Evolutionary conservation across 2,329 filamentous ascomycete species (phyloP).

Genomic region (Hypoxylon sp.): DNA sequence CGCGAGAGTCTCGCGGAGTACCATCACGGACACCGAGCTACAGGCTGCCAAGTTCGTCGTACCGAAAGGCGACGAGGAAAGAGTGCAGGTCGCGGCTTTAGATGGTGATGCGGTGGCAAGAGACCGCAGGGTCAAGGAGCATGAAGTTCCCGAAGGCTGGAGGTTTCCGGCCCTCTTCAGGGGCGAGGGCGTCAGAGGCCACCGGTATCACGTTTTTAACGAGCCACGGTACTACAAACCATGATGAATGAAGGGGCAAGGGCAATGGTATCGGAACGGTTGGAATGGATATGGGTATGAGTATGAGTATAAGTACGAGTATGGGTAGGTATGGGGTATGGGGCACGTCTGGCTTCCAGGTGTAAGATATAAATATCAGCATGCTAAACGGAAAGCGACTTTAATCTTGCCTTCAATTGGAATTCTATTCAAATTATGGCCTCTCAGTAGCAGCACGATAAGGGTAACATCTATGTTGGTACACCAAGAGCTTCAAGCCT

Average conservation of each 20-base stretch:
- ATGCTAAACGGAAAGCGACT: constrained; percentile 7
- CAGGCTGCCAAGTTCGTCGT: constrained; percentile 97
- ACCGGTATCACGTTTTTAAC: constrained; percentile 94
- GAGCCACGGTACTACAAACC: constrained; percentile 79
- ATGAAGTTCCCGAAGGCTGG: constrained; percentile 79
- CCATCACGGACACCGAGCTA: constrained; percentile 96
- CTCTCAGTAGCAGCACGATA: too few species aligned
- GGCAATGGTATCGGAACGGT: neutral
- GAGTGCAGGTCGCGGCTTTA: constrained; percentile 55
- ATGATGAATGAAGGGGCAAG: constrained; percentile 26
- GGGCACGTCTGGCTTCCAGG: constrained; percentile 18
- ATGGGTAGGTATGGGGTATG: constrained; percentile 12
- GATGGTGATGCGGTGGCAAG: constrained; percentile 63
- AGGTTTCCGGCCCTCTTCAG: constrained; percentile 88
- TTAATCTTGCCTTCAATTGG: constrained; percentile 11
- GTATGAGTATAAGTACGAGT: neutral
- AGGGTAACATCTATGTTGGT: too few species aligned
- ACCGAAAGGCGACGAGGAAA: constrained; percentile 73
- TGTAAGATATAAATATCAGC: constrained; percentile 12
- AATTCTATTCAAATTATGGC: neutral
- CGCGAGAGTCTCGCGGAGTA: constrained; percentile 86
- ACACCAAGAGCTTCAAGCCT: too few species aligned
- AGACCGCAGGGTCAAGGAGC: constrained; percentile 71
- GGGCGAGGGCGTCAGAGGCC: constrained; percentile 87
- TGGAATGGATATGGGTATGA: neutral